phyloP scores from a whole-genome alignment of 108 stramenopile genomes.

The Nannochloropsis oceanica region DNA sequence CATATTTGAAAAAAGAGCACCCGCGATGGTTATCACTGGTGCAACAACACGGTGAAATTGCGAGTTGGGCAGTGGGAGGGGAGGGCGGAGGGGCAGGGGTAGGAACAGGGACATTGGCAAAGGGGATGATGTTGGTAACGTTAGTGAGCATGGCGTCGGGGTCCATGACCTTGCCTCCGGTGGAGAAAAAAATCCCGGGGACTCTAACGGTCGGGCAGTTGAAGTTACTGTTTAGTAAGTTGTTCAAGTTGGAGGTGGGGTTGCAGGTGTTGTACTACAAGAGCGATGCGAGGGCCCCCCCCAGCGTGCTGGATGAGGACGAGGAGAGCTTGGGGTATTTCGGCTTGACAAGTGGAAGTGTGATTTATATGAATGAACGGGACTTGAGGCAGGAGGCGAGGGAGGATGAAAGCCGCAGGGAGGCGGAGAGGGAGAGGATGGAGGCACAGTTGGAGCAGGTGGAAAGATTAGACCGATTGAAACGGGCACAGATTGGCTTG shows the following conservation, averaged over 20 bases:
- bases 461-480: background rate
- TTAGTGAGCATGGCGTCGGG: background rate
- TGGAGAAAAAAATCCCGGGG: background rate
- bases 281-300: background rate
- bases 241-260: slow-evolving; percentile 1
- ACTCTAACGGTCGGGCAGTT: background rate
- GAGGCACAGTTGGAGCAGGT: background rate
- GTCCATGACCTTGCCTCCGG: background rate
- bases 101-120: background rate
- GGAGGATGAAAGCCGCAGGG: background rate
- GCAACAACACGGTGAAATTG: background rate
- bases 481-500: background rate
- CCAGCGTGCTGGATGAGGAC: background rate
- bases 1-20: background rate
- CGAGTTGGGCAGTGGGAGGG: background rate
- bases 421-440: background rate
- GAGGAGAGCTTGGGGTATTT: background rate
- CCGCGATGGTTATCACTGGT: background rate
- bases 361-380: slow-evolving; percentile 15
- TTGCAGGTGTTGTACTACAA: background rate
- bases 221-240: background rate
- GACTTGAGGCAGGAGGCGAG: background rate
- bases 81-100: background rate
- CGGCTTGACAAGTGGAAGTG: background rate
- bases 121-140: background rate